A percentile compares a stretch with the other conserved stretches of the same genome.
phyloP scores from a whole-genome alignment of 352 stramenopile genomes.

The Thalassiosira exigua region DNA sequence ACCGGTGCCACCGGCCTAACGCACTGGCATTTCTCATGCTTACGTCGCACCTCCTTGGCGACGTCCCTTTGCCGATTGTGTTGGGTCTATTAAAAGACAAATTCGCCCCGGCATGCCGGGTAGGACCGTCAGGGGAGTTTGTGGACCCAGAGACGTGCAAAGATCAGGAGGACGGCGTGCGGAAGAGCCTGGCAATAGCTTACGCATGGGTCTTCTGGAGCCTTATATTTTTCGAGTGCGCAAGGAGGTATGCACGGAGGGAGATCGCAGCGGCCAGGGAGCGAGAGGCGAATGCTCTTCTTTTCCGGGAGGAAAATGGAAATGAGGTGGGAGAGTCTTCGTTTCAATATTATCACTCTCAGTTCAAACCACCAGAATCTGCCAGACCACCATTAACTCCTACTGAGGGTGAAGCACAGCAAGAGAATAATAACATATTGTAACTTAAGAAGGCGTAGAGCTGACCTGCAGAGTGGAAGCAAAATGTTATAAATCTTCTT shows the following conservation, averaged over 20 bases:
- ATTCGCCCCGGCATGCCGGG: constrained; percentile 88
- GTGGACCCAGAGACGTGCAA: constrained; percentile 41
- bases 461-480: no score
- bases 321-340: constrained; percentile 14
- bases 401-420: background rate
- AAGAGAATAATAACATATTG: background rate
- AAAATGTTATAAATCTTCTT: no score
- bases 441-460: background rate
- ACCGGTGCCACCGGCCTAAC: constrained; percentile 88
- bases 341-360: constrained; percentile 54
- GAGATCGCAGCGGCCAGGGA: constrained; percentile 21
- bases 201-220: constrained; percentile 51
- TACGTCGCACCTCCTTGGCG: constrained; percentile 91
- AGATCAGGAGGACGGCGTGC: constrained; percentile 32
- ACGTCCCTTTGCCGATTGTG: constrained; percentile 93
- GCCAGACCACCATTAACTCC: background rate
- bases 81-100: constrained; percentile 92
- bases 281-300: constrained; percentile 34
- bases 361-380: constrained; percentile 36
- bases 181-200: constrained; percentile 44
- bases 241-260: constrained; percentile 44
- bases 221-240: constrained; percentile 60
- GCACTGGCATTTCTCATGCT: constrained; percentile 91
- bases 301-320: constrained; percentile 18
- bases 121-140: constrained; percentile 46